These are phyloP conservation scores for Sonneratia caseolaris DNA, from an alignment of 345 rosid genomes.

Conservation along the genomic window DNA sequence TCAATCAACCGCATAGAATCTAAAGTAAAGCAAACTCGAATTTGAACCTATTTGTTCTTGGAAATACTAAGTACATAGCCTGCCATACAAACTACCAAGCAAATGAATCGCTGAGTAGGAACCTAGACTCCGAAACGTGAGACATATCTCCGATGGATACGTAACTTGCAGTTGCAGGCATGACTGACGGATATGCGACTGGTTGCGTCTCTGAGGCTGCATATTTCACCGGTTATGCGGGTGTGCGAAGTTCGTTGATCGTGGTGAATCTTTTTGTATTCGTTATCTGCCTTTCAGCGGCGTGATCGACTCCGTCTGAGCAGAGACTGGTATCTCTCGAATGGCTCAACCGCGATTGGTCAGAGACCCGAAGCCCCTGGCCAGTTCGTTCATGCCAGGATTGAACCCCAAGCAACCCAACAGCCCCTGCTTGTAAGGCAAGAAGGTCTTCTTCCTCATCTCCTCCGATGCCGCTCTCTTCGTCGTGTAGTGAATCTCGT, in stretches of 20 bases:
- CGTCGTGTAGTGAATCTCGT: constrained; percentile 74
- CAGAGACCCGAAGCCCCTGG: constrained; percentile 63
- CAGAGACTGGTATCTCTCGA: background rate
- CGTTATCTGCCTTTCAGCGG: background rate
- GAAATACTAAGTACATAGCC: too few species aligned
- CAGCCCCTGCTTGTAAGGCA: constrained; percentile 88
- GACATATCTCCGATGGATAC: too few species aligned
- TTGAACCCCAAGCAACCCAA: constrained; percentile 88
- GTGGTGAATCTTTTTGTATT: too few species aligned
- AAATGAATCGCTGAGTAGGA: too few species aligned
- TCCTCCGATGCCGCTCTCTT: constrained; percentile 89
- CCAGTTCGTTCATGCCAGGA: constrained; percentile 49
- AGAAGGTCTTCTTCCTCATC: constrained; percentile 67
- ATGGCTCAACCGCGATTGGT: constrained; percentile 18
- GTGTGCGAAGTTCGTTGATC: background rate
- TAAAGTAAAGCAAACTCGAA: background rate
- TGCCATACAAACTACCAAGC: too few species aligned
- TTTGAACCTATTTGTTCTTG: background rate
- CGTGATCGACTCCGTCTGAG: background rate
- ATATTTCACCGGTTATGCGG: background rate
- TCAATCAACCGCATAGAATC: too few species aligned
- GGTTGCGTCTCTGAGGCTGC: too few species aligned
- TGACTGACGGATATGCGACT: too few species aligned
- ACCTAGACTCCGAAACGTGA: too few species aligned
- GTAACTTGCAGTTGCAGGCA: too few species aligned